Conservation (phyloP, 257 asterid species). For the Linaria vulgaris region DNA sequence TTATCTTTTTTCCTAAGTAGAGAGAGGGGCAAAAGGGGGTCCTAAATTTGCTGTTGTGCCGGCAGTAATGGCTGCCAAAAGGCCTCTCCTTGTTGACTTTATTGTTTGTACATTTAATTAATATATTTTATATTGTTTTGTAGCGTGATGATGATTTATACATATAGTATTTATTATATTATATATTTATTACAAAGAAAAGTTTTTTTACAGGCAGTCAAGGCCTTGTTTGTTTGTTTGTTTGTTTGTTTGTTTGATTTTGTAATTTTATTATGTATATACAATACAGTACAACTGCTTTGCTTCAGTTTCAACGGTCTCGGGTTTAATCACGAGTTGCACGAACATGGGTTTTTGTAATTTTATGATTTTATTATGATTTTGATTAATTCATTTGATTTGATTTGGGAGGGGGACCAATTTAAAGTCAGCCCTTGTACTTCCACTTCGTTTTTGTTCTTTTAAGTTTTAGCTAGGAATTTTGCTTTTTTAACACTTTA, state of each 20-base stretch:
- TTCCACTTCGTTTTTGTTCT: neutral
- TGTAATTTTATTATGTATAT: too few species aligned
- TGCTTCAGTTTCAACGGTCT: constrained; percentile 26
- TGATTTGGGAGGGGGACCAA: constrained; percentile 26
- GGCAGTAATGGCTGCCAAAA: constrained; percentile 46
- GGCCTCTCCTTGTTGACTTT: constrained; percentile 67
- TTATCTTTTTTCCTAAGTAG: too few species aligned
- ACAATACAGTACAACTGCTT: constrained; percentile 54
- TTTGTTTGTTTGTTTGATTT: too few species aligned
- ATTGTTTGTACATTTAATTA: too few species aligned
- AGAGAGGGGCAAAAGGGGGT: constrained; percentile 16
- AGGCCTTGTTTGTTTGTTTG: constrained; percentile 34
- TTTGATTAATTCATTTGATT: constrained; percentile 29
- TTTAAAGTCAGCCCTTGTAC: constrained; percentile 31
- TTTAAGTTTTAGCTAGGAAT: neutral
- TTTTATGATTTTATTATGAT: constrained; percentile 4
- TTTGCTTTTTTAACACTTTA: constrained; percentile 22
- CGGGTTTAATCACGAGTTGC: constrained; percentile 24
- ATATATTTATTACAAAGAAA: neutral
- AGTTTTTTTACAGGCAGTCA: constrained; percentile 39
- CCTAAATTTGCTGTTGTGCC: constrained; percentile 34
- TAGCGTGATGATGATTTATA: constrained; percentile 7
- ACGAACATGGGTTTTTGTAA: constrained; percentile 7
- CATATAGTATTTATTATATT: too few species aligned
- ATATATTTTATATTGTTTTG: constrained; percentile 23